Base-by-base conservation (phyloP, 495 filamentous ascomycete species). In the Xylaria nigripes region DNA sequence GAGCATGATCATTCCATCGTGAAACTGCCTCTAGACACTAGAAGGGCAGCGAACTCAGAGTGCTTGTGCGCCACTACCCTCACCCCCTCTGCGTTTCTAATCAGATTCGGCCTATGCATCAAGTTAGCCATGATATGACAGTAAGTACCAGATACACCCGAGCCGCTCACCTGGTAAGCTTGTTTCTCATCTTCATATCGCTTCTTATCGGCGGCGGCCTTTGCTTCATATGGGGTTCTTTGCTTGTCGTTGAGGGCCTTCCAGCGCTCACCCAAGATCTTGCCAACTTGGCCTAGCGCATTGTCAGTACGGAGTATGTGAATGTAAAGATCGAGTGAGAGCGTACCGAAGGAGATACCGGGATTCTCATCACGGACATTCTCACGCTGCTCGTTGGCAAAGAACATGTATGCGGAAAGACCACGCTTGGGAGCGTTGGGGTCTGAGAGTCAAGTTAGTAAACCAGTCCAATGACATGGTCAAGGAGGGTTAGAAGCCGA, bases 341-440 rank as follows among this genome's bases (percentile, higher is more conserved):
- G 56, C 58, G 15, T 85, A 95, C 90, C 93, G 72, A 99, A 99
- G 53, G 83, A 84, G 75, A 99, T 95, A 54, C 92, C 92, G 5
- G 94, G 92, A 80, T 99, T 97, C 73, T 99, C 93, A 68, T 94
- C 88, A 66, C 92, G 87, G 61, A 99, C 93, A 70, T 93, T 95
- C 62, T 97, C 93, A 61, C 93, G 90, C 72, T 96, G 87, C 70
- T 97, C 94, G 64, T 97, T 97, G 80, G 93, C 93, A 70, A 99
- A 99, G 83, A 97, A 99, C 93, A 99, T 99, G 83, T 99, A 99
- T 48, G 94, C 93, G 19, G 93, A 99, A 45, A 99, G 87, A 75
- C 90, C 94, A 74, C 93, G 88, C 87, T 97, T 99, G 68, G 93
- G 93, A 45, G 91, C 91, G 70, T 97, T 96, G 74, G 93, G 93